A percentile compares a stretch with the other conserved stretches of the same genome.
Evolutionary conservation across 1,284 basidiomycete genomes (phyloP).

Genomic region (Malassezia yamatoensis): DNA sequence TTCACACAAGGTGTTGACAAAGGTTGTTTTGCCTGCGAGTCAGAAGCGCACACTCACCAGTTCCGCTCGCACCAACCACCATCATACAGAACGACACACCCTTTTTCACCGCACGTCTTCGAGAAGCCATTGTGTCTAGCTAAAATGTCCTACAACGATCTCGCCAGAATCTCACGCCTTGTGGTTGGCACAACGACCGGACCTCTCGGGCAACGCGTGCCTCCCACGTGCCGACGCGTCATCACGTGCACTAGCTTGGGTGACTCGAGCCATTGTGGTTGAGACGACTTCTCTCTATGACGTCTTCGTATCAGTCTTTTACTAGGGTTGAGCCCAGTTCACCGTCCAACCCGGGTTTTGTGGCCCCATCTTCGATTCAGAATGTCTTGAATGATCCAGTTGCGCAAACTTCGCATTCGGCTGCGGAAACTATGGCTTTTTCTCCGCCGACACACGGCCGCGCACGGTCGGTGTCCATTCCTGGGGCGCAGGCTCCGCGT

Average conservation of each 20-base stretch:
- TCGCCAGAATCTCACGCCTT: not conserved
- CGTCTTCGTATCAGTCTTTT: conserved; percentile 9
- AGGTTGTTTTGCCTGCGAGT: conserved; percentile 40
- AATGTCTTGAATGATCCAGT: conserved; percentile 5
- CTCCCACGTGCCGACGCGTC: conserved; percentile 9
- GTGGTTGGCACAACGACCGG: conserved; percentile 3
- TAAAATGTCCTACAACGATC: not conserved
- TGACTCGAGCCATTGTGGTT: not conserved
- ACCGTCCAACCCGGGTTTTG: not conserved
- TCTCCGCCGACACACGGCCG: not conserved
- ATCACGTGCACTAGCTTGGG: conserved; percentile 7
- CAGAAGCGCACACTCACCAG: conserved; percentile 20
- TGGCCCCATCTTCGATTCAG: conserved; percentile 7
- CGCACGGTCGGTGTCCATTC: conserved; percentile 3
- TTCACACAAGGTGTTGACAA: conserved; percentile 48
- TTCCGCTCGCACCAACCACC: conserved; percentile 47
- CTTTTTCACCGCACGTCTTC: conserved; percentile 45
- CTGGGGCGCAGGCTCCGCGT: conserved; percentile 18
- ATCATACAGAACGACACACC: conserved; percentile 48
- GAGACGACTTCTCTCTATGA: too few species aligned
- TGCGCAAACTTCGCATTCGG: not conserved
- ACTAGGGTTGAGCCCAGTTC: conserved; percentile 5
- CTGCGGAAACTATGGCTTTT: not conserved
- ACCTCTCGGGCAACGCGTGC: conserved; percentile 2
- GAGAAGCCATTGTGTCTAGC: conserved; percentile 25